These are phyloP conservation scores for Beauveria caledonica DNA, from an alignment of 2,329 filamentous ascomycete species.

Conservation along the genomic window DNA sequence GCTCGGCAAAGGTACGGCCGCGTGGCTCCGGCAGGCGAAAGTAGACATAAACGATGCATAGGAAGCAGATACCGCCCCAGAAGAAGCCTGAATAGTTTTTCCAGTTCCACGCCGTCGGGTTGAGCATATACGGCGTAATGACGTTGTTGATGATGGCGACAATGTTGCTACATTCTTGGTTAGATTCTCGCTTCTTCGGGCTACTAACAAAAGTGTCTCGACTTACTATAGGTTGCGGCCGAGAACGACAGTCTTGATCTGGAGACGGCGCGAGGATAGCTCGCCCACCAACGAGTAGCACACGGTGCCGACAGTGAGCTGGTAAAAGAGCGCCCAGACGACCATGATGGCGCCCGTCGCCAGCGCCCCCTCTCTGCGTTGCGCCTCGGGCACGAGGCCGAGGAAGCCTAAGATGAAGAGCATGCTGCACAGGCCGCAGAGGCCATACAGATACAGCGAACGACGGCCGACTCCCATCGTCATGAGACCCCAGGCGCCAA, in stretches of 20 bases:
- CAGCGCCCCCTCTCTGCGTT: slow-evolving; percentile 54
- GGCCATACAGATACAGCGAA: slow-evolving; percentile 66
- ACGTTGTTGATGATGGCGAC: slow-evolving; percentile 75
- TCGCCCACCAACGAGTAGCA: slow-evolving; percentile 85
- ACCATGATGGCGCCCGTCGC: slow-evolving; percentile 84
- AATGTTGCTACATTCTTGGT: slow-evolving; percentile 48
- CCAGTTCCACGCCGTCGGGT: slow-evolving; percentile 82
- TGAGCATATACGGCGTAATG: slow-evolving; percentile 87
- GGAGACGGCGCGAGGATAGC: slow-evolving; percentile 70
- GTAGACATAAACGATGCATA: slow-evolving; percentile 63
- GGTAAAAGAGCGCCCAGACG: slow-evolving; percentile 73
- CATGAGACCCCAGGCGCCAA: slow-evolving; percentile 78
- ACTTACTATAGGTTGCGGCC: slow-evolving; percentile 66
- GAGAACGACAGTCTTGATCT: slow-evolving; percentile 87
- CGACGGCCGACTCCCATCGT: slow-evolving; percentile 65
- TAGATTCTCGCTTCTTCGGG: neutral
- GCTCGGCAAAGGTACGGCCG: slow-evolving; percentile 75
- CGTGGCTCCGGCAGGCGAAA: slow-evolving; percentile 74
- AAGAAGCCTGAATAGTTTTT: slow-evolving; percentile 82
- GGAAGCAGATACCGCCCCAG: slow-evolving; percentile 73
- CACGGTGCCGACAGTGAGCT: slow-evolving; percentile 80
- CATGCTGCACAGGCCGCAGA: slow-evolving; percentile 66
- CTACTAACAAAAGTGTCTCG: neutral
- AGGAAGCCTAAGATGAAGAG: slow-evolving; percentile 79
- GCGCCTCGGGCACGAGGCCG: slow-evolving; percentile 56